These are phyloP conservation scores for Cyberlindnera mycetangii DNA, from an alignment of 805 yeast genomes.

Conservation along the genomic window DNA sequence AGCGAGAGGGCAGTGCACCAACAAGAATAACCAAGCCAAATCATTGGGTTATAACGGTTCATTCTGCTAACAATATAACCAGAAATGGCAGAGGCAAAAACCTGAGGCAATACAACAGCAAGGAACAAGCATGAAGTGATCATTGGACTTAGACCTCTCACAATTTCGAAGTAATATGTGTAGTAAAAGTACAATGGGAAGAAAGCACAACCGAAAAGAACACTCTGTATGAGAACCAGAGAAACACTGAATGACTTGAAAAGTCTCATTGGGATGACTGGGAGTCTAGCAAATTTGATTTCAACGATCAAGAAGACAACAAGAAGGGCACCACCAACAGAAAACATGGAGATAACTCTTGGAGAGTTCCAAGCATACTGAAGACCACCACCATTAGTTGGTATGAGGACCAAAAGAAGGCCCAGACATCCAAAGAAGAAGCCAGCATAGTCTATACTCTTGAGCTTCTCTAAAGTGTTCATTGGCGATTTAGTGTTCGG, in stretches of 20 bases:
- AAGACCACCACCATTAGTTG: conserved; percentile 61
- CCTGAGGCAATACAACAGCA: conserved; percentile 19
- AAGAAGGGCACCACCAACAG: conserved; percentile 41
- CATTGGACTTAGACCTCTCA: conserved; percentile 17
- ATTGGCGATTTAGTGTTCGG: conserved; percentile 35
- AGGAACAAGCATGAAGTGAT: conserved; percentile 19
- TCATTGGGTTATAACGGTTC: conserved; percentile 18
- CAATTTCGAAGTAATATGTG: conserved; percentile 37
- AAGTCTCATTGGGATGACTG: conserved; percentile 50
- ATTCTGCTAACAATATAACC: conserved; percentile 16
- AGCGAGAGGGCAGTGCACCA: conserved; percentile 17
- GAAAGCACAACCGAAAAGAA: conserved; percentile 49
- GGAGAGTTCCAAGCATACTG: conserved; percentile 53
- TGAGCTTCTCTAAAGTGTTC: conserved; percentile 39
- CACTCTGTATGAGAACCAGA: conserved; percentile 36
- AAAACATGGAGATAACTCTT: conserved; percentile 38
- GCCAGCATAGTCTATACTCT: conserved; percentile 55
- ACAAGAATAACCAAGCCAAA: conserved; percentile 19
- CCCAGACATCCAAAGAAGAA: conserved; percentile 46
- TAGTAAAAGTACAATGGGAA: conserved; percentile 45
- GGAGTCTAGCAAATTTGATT: conserved; percentile 39
- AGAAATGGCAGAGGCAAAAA: conserved; percentile 12
- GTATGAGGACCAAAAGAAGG: conserved; percentile 47
- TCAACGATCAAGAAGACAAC: conserved; percentile 48
- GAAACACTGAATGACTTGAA: conserved; percentile 37